Evolutionary conservation across 2,329 filamentous ascomycete species (phyloP), one percentile per base, ranked within the genome.

Genomic region (Alternaria alternata): DNA sequence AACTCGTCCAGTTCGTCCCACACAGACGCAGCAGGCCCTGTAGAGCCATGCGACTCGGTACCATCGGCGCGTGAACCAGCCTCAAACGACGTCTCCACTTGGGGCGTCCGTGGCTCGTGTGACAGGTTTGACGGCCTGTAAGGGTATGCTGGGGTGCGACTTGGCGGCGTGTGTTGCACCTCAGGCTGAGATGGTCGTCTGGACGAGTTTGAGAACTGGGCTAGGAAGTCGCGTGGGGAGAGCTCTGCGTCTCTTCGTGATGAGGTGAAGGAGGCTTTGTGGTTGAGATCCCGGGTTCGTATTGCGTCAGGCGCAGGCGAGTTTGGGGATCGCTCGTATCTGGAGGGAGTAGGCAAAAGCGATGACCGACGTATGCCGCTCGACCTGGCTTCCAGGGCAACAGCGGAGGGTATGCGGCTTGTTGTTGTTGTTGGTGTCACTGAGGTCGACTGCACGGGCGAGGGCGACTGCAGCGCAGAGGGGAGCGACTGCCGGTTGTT

Each of bases 1-100:
- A 99, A 82, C 66, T 98, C 95, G 70, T 98, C 95, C 28, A 99
- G 81, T 78, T 99, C 95, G 75, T 98, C 95, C 95, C 95, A 99
- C 3, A 99, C 92, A 0, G 93, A 97, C 2, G 93, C 96, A 12
- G 94, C 92, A 1, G 92, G 93, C 1, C 90, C 93, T 0, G 92
- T 95, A 0, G 95, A 98, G 30, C 90, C 85, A 34, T 91, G 94
- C 0, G 95, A 98, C 70, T 95, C 93, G 0, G 93, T 94, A 24
- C 72, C 76, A 24, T 78, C 76, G 9, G 71, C 69, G 14, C 71
- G 72, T 18, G 76, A 77, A 4, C 65, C 65, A 9, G 64, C 62
- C 48, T 77, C 73, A n/a, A 65, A 69, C 14, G 65, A 66, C 2
- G 66, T 58, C 14, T 75, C 76, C 28, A 66, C 60, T 7, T 71